These are phyloP conservation scores for Exophiala sp. DNA, from an alignment of 2,329 filamentous ascomycete species.

Conservation along the genomic window DNA sequence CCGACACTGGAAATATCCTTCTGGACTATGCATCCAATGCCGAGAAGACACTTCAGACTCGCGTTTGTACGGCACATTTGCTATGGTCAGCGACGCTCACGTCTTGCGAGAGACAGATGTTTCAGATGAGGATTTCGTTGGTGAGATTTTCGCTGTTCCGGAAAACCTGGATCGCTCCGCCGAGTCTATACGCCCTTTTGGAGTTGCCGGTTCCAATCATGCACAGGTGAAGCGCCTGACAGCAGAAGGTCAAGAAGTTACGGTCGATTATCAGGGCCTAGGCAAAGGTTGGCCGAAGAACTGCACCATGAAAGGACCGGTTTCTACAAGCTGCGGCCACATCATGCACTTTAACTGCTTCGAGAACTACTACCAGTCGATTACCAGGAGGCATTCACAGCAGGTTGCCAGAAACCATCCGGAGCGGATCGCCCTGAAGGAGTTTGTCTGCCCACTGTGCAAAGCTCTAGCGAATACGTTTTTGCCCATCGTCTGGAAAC, in stretches of 20 bases:
- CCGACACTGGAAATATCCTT: conserved; percentile 82
- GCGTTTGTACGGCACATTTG: conserved; percentile 86
- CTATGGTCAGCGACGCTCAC: conserved; percentile 75
- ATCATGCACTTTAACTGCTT: conserved; percentile 99
- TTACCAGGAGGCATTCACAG: conserved; percentile 73
- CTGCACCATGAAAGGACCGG: conserved; percentile 63
- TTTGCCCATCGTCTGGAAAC: conserved; percentile 90
- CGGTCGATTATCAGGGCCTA: conserved; percentile 70
- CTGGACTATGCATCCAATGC: conserved; percentile 89
- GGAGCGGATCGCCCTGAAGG: conserved; percentile 68
- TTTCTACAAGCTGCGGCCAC: conserved; percentile 88
- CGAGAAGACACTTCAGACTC: conserved; percentile 93
- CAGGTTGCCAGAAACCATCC: conserved; percentile 94
- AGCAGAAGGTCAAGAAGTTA: conserved; percentile 62
- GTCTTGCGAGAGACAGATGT: conserved; percentile 83
- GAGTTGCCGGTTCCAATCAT: conserved; percentile 80
- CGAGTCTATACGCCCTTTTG: conserved; percentile 78
- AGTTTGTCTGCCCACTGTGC: conserved; percentile 94
- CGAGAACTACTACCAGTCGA: conserved; percentile 81
- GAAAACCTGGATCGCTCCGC: conserved; percentile 77
- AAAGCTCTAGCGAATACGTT: conserved; percentile 95
- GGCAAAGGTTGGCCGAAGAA: conserved; percentile 79
- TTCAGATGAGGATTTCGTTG: conserved; percentile 72
- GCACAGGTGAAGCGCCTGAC: conserved; percentile 70
- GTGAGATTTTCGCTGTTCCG: conserved; percentile 74